Evolutionary conservation across 2,329 filamentous ascomycete species (phyloP), one percentile per base, ranked within the genome.

Genomic region (Podosphaera fusca): DNA sequence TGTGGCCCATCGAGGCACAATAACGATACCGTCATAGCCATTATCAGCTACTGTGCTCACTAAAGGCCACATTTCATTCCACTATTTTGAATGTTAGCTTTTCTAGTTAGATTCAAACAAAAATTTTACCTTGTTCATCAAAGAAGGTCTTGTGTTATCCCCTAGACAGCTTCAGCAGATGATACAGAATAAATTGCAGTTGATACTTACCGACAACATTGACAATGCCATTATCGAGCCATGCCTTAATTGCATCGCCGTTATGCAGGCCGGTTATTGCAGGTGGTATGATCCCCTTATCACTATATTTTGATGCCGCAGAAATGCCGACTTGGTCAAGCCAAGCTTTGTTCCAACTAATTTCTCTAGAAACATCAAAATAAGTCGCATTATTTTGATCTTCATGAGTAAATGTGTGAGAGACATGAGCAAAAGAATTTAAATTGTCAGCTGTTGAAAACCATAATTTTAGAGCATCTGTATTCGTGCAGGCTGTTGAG

Each of bases 231-330:
- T 77, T 77, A 49, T 78, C 75, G 61, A 70, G 69, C 76, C 76
- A 82, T 4, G 75, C 78, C 56, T 69, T 68, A 52, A 82, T 72
- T 7, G 72, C 78, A 65, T 82, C 78, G 29, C 75, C 78, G 61
- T 81, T 81, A 68, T 80, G 76, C n/a, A 81, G 65, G 53, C 78
- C 78, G 1, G 78, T 81, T 58, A 81, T 82, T 53, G 77, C 78
- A 1, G 79, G 79, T 2, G 79, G 79, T 59, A 81, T 78, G 51
- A 81, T 71, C 29, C 77, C 78, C 49, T 73, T 71, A 2, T 67
- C 60, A 31, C 75, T 78, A 65, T 73, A 81, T 55, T 70, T 69
- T 21, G 63, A 63, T 29, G 73, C 72, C 33, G 67, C 61, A 58
- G 69, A 68, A 57, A 80, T 68, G 9, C 75, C 75, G 4, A 73